Evolutionary conservation across 2,329 filamentous ascomycete genomes (phyloP).

Genomic region (Aspergillus bombycis): DNA sequence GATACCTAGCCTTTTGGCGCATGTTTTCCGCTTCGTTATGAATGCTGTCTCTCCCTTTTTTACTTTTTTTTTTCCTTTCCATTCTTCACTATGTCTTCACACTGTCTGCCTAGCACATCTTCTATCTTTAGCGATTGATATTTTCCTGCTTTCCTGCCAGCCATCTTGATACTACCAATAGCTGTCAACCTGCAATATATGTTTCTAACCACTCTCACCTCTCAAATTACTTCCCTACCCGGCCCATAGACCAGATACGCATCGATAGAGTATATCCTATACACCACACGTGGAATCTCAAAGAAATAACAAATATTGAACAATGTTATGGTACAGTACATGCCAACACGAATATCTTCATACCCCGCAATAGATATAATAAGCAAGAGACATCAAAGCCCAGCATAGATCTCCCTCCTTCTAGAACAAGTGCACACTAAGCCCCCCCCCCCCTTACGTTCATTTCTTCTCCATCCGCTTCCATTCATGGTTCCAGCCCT

Average conservation of each 20-base stretch:
- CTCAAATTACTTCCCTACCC: neutral
- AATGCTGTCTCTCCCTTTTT: constrained; percentile 14
- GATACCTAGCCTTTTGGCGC: constrained; percentile 6
- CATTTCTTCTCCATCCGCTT: constrained; percentile 57
- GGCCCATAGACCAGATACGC: neutral
- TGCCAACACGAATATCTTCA: constrained; percentile 1
- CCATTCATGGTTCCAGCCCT: constrained; percentile 95
- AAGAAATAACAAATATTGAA: neutral
- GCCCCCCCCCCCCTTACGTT: neutral
- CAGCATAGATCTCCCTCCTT: neutral
- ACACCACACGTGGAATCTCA: neutral
- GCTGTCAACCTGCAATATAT: neutral
- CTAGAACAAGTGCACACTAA: neutral
- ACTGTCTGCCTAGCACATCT: constrained; percentile 12
- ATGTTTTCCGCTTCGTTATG: constrained; percentile 11
- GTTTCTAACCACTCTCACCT: neutral
- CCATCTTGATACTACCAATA: constrained; percentile 8
- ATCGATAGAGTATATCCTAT: neutral
- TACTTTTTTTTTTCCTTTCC: no score
- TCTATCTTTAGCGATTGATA: constrained; percentile 13
- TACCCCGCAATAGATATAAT: constrained; percentile 1
- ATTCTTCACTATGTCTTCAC: constrained; percentile 9
- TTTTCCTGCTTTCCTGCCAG: neutral
- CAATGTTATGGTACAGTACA: constrained; percentile 11
- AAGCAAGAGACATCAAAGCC: neutral